Percentiles rank a stretch among this genome's conserved stretches.
Conservation (phyloP, 192 early-diverging fungal genomes). For the Coemansia sp. region DNA sequence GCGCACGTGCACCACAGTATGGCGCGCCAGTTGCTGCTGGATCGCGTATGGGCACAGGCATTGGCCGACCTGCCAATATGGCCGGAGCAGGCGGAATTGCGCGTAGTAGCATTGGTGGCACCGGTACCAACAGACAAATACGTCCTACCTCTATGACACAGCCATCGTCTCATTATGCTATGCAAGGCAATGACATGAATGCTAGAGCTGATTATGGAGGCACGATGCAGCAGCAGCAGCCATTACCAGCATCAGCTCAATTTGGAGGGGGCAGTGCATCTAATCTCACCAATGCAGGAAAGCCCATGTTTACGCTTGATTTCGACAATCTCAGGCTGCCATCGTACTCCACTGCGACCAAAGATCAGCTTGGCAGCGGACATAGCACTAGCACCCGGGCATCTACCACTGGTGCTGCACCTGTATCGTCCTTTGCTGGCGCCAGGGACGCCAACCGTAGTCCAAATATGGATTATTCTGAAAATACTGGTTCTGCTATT, state of each 20-base stretch:
- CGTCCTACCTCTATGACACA: constrained; percentile 10
- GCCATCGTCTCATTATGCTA: constrained; percentile 1
- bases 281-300: background rate
- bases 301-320: constrained; percentile 53
- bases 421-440: constrained; percentile 9
- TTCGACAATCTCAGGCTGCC: constrained; percentile 58
- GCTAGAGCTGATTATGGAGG: background rate
- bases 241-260: constrained; percentile 14
- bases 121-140: constrained; percentile 12
- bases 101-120: constrained; percentile 7
- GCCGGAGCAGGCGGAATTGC: background rate
- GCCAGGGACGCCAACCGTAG: background rate
- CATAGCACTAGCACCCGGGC: constrained; percentile 14
- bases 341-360: constrained; percentile 35
- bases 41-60: constrained; percentile 15
- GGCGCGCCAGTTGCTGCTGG: constrained; percentile 33
- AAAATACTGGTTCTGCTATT: constrained; percentile 31
- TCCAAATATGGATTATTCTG: background rate
- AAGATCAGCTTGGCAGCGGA: constrained; percentile 26
- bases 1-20: constrained; percentile 37
- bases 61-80: constrained; percentile 12
- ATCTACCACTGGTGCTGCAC: background rate
- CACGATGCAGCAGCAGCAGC: constrained; percentile 13
- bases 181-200: background rate
- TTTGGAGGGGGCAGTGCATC: constrained; percentile 5